These are phyloP conservation scores for Corinectria fuckeliana DNA, from an alignment of 2,329 filamentous ascomycete species.

Conservation along the genomic window DNA sequence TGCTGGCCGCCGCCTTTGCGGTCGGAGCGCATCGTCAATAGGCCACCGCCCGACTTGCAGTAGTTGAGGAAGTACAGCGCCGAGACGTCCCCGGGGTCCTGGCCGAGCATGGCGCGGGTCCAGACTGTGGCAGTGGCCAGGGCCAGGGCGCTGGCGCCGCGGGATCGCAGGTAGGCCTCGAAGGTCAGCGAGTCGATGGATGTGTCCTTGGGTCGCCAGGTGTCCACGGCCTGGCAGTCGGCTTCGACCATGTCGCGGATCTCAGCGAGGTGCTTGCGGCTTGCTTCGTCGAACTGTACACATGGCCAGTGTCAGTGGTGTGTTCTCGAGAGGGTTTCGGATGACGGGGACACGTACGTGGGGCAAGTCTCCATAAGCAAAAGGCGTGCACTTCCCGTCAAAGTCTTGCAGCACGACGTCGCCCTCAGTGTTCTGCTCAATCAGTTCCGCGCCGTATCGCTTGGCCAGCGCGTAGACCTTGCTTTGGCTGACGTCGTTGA, in stretches of 20 bases:
- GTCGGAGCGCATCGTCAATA: slow-evolving; percentile 60
- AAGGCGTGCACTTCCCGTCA: slow-evolving; percentile 38
- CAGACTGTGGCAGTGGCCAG: slow-evolving; percentile 47
- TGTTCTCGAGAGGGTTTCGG: fast-evolving
- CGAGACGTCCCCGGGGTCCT: slow-evolving; percentile 55
- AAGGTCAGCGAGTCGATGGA: slow-evolving; percentile 38
- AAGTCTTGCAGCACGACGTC: slow-evolving; percentile 50
- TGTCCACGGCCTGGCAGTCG: slow-evolving; percentile 39
- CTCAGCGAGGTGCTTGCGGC: slow-evolving; percentile 20
- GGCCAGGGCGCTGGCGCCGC: slow-evolving; percentile 23
- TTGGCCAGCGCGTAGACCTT: slow-evolving; percentile 50
- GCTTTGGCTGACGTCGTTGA: slow-evolving; percentile 61
- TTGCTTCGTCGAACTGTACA: slow-evolving; percentile 16
- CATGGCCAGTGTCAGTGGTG: neutral
- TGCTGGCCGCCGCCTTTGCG: slow-evolving; percentile 59
- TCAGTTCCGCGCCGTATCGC: slow-evolving; percentile 49
- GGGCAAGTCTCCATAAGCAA: slow-evolving; percentile 22
- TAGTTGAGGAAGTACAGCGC: slow-evolving; percentile 63
- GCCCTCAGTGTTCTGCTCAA: slow-evolving; percentile 54
- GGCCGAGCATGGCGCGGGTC: slow-evolving; percentile 57
- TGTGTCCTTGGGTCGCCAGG: slow-evolving; percentile 25
- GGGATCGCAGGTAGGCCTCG: slow-evolving; percentile 38
- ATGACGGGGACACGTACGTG: slow-evolving; percentile 16
- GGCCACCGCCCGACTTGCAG: slow-evolving; percentile 58
- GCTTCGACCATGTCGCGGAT: slow-evolving; percentile 38